Conservation (phyloP, 208 protist species). For the Trichomonas gallinae region DNA sequence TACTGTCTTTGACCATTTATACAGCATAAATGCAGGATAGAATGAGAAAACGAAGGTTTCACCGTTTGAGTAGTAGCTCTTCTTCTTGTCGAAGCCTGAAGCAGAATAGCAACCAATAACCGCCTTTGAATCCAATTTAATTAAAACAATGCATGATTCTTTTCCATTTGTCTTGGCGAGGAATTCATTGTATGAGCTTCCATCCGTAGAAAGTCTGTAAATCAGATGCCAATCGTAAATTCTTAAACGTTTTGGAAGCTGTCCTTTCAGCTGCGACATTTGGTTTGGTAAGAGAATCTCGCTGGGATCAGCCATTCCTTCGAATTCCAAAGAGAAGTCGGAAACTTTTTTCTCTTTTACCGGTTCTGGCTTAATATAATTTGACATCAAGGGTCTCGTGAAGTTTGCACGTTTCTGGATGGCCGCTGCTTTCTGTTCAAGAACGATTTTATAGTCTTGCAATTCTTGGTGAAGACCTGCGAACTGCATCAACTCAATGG, state of each 20-base stretch:
- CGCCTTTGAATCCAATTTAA: background rate
- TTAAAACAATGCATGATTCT: background rate
- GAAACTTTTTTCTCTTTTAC: background rate
- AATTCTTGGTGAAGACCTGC: background rate
- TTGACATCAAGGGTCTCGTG: background rate
- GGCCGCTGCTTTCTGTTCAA: background rate
- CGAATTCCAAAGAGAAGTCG: background rate
- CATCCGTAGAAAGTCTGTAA: background rate
- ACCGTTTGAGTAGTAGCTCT: background rate
- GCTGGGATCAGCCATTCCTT: background rate
- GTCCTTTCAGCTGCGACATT: background rate
- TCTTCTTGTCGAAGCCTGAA: background rate
- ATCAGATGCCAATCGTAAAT: background rate
- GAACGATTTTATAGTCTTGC: background rate
- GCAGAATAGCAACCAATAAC: background rate
- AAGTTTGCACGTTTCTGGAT: background rate
- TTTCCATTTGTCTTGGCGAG: background rate
- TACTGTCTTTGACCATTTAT: background rate
- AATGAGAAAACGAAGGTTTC: background rate
- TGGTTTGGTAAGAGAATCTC: background rate
- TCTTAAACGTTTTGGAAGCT: background rate
- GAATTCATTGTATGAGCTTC: background rate
- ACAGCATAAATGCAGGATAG: background rate
- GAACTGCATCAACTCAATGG: background rate
- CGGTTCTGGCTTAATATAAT: background rate